Evolutionary conservation across 441 rosid species (phyloP).

Genomic region (Gossypium armourianum): DNA sequence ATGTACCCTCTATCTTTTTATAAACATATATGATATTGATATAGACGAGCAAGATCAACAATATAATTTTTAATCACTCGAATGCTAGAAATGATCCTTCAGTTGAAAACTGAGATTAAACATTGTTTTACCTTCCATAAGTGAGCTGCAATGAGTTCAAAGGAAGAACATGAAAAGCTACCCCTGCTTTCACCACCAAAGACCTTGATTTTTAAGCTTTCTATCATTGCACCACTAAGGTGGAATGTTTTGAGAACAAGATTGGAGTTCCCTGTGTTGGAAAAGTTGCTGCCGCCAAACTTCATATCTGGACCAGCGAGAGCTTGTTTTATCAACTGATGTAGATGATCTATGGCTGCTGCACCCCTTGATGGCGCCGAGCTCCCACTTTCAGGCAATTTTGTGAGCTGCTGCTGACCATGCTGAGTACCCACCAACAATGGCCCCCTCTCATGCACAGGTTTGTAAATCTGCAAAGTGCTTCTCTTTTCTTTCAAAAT

Average conservation of each 20-base stretch:
- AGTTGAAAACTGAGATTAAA: neutral
- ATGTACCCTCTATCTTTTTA: too few species aligned
- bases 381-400: constrained; percentile 6
- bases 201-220: constrained; percentile 35
- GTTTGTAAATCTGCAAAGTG: constrained; percentile 22
- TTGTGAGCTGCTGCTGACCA: neutral
- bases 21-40: too few species aligned
- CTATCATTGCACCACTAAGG: constrained; percentile 30
- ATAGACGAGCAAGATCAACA: too few species aligned
- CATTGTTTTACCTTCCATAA: constrained; percentile 49
- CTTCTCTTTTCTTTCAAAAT: constrained; percentile 19
- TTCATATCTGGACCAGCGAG: constrained; percentile 12
- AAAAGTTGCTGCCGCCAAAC: neutral
- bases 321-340: constrained; percentile 48
- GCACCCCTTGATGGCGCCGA: constrained; percentile 22
- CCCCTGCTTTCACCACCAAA: constrained; percentile 21
- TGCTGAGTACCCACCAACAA: constrained; percentile 9
- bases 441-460: constrained; percentile 48
- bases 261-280: constrained; percentile 18
- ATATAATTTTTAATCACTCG: too few species aligned
- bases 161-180: constrained; percentile 38
- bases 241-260: constrained; percentile 39
- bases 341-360: constrained; percentile 50
- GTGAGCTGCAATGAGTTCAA: constrained; percentile 53
- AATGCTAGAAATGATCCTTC: too few species aligned